These are phyloP conservation scores for Exophiala spinifera DNA, from an alignment of 2,329 filamentous ascomycete species.

Conservation along the genomic window DNA sequence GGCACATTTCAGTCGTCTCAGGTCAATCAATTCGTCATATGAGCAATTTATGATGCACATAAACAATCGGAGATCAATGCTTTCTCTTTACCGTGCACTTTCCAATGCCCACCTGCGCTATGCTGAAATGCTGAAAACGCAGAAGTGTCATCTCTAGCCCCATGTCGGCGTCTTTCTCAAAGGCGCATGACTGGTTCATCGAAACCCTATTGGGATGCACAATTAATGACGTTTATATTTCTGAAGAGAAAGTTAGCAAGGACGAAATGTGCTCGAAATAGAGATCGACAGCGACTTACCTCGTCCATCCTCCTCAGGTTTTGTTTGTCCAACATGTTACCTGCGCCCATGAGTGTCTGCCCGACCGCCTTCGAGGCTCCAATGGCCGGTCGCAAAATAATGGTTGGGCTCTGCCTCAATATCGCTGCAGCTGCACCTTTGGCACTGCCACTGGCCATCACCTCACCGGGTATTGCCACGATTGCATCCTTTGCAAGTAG, in stretches of 20 bases:
- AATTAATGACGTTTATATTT: background rate
- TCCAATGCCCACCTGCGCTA: background rate
- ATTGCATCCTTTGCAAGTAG: slow-evolving; percentile 83
- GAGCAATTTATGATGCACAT: background rate
- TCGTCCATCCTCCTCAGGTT: slow-evolving; percentile 81
- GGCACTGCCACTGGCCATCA: slow-evolving; percentile 81
- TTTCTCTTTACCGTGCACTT: background rate
- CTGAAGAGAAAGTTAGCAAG: background rate
- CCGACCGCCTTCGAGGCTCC: slow-evolving; percentile 85
- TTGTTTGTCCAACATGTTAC: slow-evolving; percentile 81
- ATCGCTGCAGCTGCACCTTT: slow-evolving; percentile 77
- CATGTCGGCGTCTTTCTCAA: no score
- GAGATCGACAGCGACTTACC: slow-evolving; percentile 62
- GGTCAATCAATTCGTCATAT: background rate
- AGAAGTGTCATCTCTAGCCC: background rate
- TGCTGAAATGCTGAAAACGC: background rate
- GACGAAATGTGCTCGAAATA: background rate
- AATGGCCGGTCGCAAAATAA: slow-evolving; percentile 85
- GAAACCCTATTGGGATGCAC: background rate
- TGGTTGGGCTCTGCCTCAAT: slow-evolving; percentile 79
- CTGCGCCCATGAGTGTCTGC: slow-evolving; percentile 85
- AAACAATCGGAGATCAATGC: background rate
- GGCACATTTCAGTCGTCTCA: background rate
- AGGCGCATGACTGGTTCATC: background rate
- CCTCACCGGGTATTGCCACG: slow-evolving; percentile 87